phyloP scores from a whole-genome alignment of 768 basidiomycete species.

The Podaxis mareebaensis region DNA sequence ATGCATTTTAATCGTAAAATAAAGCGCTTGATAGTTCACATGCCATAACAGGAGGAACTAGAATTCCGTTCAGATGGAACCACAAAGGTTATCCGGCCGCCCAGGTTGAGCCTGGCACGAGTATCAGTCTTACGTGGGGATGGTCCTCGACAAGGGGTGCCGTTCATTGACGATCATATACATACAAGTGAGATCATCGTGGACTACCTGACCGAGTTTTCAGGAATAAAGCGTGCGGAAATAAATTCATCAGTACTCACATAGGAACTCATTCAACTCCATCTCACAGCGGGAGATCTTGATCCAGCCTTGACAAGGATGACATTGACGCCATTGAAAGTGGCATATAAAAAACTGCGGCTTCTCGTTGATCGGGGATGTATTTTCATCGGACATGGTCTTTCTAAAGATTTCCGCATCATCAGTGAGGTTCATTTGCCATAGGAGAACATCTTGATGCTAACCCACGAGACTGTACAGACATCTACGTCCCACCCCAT shows the following conservation, averaged over 20 bases:
- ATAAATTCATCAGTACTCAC: not conserved
- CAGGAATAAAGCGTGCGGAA: constrained; percentile 85
- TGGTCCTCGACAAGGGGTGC: constrained; percentile 75
- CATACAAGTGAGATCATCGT: constrained; percentile 95
- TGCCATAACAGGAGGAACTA: constrained; percentile 76
- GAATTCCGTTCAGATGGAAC: constrained; percentile 95
- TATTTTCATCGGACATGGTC: constrained; percentile 95
- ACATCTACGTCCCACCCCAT: constrained; percentile 92
- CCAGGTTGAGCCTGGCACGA: constrained; percentile 87
- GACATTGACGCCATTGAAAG: constrained; percentile 91
- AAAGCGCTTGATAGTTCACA: not conserved
- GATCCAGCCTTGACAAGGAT: constrained; percentile 81
- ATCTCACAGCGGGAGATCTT: constrained; percentile 78
- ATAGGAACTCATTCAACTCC: not conserved
- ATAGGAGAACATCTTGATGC: not conserved
- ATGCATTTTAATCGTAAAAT: constrained; percentile 13
- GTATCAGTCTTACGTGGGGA: constrained; percentile 92
- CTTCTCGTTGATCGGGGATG: constrained; percentile 92
- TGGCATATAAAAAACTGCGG: constrained; percentile 98
- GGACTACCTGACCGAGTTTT: constrained; percentile 96
- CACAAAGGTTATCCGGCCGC: constrained; percentile 89
- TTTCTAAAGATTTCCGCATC: constrained; percentile 96
- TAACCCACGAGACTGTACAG: constrained; percentile 38
- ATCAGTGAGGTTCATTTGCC: constrained; percentile 73
- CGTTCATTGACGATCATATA: constrained; percentile 98